Evolutionary conservation across 768 basidiomycete genomes (phyloP).

Genomic region (Auricularia auricula-judae): DNA sequence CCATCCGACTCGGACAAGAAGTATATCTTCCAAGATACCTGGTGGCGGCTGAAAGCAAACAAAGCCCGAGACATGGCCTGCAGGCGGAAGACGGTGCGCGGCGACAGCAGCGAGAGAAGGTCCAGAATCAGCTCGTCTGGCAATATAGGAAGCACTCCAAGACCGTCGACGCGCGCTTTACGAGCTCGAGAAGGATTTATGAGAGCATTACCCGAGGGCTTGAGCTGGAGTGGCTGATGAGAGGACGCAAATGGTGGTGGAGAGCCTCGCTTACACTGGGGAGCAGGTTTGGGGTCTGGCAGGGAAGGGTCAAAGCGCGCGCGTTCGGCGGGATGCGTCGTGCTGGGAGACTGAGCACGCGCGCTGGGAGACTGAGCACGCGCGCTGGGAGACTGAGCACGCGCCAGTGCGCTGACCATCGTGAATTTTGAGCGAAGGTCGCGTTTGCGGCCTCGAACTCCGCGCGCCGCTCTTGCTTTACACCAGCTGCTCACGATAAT

Average conservation of each 20-base stretch:
- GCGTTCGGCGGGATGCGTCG: background rate
- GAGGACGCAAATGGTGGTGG: background rate
- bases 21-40: slow-evolving; percentile 9
- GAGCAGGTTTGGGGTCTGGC: background rate
- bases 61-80: slow-evolving; percentile 4
- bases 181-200: background rate
- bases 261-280: background rate
- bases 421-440: too few relatives aligned
- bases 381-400: too few relatives aligned
- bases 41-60: slow-evolving; percentile 8
- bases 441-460: too few relatives aligned
- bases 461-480: too few relatives aligned
- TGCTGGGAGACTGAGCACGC: too few relatives aligned
- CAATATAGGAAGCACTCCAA: background rate
- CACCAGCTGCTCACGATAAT: too few relatives aligned
- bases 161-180: background rate
- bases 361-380: too few relatives aligned
- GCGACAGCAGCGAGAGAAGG: slow-evolving; percentile 7
- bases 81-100: slow-evolving; percentile 5
- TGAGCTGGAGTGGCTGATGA: background rate
- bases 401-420: too few relatives aligned
- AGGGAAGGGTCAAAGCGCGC: background rate
- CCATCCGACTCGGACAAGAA: slow-evolving; percentile 7
- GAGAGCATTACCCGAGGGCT: background rate
- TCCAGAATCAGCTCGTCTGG: slow-evolving; percentile 12